phyloP scores from a whole-genome alignment of 2,329 filamentous ascomycete genomes.

The Emericellopsis atlantica region DNA sequence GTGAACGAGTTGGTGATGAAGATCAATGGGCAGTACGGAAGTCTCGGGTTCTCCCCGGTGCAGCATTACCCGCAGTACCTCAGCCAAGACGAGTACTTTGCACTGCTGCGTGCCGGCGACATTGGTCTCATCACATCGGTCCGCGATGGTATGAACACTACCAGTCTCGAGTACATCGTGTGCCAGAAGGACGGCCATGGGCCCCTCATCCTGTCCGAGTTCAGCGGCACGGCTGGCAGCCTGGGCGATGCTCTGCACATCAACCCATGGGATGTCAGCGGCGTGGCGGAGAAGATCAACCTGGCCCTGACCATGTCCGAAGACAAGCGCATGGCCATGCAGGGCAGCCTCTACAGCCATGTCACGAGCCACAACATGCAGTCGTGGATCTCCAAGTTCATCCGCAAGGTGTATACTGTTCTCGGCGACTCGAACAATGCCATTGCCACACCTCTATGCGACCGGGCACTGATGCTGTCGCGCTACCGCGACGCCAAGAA shows the following conservation, averaged over 20 bases:
- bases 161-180: constrained; percentile 85
- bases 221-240: constrained; percentile 84
- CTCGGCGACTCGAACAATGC: constrained; percentile 64
- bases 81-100: constrained; percentile 83
- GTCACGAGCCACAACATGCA: constrained; percentile 80
- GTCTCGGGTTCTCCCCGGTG: constrained; percentile 77
- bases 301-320: constrained; percentile 65
- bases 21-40: constrained; percentile 86
- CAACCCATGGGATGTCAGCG: constrained; percentile 86
- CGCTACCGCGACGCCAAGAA: constrained; percentile 65
- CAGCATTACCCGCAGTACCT: constrained; percentile 94
- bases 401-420: constrained; percentile 69
- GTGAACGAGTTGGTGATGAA: constrained; percentile 83
- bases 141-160: constrained; percentile 96
- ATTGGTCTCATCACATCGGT: constrained; percentile 93
- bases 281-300: constrained; percentile 75
- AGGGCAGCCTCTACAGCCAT: constrained; percentile 65
- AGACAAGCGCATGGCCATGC: constrained; percentile 54
- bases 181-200: constrained; percentile 81
- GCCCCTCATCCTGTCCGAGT: constrained; percentile 88
- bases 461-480: constrained; percentile 57
- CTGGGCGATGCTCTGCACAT: constrained; percentile 83
- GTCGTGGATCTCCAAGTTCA: constrained; percentile 69
- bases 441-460: constrained; percentile 69
- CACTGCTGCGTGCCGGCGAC: constrained; percentile 78